Evolutionary conservation across 768 basidiomycete genomes (phyloP).

Genomic region (Russula virescens): DNA sequence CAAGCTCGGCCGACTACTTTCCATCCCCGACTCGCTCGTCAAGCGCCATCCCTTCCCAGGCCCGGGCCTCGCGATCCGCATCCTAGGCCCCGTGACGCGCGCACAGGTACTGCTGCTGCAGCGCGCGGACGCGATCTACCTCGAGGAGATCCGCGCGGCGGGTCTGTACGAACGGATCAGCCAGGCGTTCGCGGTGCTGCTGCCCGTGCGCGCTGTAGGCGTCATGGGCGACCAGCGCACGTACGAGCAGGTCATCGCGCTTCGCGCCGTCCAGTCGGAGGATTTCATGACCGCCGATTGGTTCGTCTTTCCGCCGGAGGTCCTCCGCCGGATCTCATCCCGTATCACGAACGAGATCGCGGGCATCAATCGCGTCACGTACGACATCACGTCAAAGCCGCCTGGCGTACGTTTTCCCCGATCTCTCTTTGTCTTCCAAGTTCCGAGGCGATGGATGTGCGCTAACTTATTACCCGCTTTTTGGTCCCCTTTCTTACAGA

Average conservation of each 20-base stretch:
- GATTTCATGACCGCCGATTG: conserved; percentile 99
- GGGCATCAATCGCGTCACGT: conserved; percentile 94
- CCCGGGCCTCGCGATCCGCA: conserved; percentile 95
- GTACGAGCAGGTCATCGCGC: conserved; percentile 94
- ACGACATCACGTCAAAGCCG: conserved; percentile 96
- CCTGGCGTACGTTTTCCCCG: conserved; percentile 59
- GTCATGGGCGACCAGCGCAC: conserved; percentile 97
- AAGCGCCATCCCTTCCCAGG: conserved; percentile 99
- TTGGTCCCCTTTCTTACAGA: conserved; percentile 21
- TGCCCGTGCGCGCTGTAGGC: conserved; percentile 96
- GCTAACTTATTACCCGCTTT: not conserved
- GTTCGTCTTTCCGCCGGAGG: conserved; percentile 93
- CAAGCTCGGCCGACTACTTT: conserved; percentile 81
- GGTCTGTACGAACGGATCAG: conserved; percentile 89
- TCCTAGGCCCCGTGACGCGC: conserved; percentile 90
- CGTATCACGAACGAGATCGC: conserved; percentile 96
- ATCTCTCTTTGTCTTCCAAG: not conserved
- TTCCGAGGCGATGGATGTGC: no score
- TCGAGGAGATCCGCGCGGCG: conserved; percentile 94
- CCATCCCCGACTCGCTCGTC: conserved; percentile 88
- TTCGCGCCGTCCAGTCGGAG: conserved; percentile 94
- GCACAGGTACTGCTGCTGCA: conserved; percentile 90
- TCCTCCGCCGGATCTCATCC: conserved; percentile 87
- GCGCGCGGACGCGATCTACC: conserved; percentile 91
- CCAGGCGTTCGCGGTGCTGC: conserved; percentile 93